Conservation (phyloP, 371 early-diverging fungal species). For the Lichtheimia hyalospora region DNA sequence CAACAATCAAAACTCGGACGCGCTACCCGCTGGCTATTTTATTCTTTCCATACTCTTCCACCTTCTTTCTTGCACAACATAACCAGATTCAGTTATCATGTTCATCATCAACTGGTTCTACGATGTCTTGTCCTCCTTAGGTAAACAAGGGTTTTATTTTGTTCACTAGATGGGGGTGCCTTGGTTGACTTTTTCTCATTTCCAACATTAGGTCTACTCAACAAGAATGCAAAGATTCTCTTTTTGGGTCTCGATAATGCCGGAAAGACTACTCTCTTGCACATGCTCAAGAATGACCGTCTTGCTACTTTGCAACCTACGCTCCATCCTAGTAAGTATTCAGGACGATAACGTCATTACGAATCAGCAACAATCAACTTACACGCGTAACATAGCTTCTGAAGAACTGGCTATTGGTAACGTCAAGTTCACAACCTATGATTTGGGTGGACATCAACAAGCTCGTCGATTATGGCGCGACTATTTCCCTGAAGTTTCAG, state of each 20-base stretch:
- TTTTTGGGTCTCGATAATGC: slow-evolving; percentile 99
- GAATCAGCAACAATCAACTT: not conserved
- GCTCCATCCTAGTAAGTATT: slow-evolving; percentile 92
- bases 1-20: not conserved
- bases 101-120: slow-evolving; percentile 95
- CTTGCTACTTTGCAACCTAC: slow-evolving; percentile 97
- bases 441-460: slow-evolving; percentile 96
- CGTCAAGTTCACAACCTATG: slow-evolving; percentile 95
- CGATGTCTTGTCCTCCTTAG: slow-evolving; percentile 81
- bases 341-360: not conserved
- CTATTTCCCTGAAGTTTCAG: slow-evolving; percentile 97
- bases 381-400: slow-evolving; percentile 62
- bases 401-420: slow-evolving; percentile 97
- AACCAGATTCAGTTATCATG: slow-evolving; percentile 47
- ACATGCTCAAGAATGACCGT: slow-evolving; percentile 99
- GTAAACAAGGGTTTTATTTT: slow-evolving; percentile 64
- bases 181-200: not conserved
- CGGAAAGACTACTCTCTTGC: slow-evolving; percentile 99
- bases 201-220: slow-evolving; percentile 80
- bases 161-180: not conserved
- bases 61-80: slow-evolving; percentile 5
- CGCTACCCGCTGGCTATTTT: slow-evolving; percentile 5
- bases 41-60: slow-evolving; percentile 11
- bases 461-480: slow-evolving; percentile 98
- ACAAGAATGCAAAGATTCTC: slow-evolving; percentile 98